Base-by-base conservation (phyloP, 805 yeast species). In the Ogataea pini region DNA sequence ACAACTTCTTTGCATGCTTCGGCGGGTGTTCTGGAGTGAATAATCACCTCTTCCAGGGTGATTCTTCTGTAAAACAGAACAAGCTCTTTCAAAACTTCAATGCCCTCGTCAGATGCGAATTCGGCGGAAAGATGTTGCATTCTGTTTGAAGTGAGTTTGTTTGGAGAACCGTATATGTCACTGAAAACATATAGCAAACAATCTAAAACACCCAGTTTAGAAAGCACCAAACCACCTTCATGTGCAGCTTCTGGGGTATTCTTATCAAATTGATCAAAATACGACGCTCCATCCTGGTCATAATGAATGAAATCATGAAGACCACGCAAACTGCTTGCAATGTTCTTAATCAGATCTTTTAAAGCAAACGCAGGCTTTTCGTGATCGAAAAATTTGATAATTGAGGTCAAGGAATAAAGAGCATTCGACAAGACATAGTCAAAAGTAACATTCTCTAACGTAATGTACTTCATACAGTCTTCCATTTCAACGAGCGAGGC, bases 371-470 rank as follows among this genome's bases (percentile, higher is more conserved):
- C 73, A 22, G 78, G 73, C 33, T 73, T 70, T 37, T 79, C 79
- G 38, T 78, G 82, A 57, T 82, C 86, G 46, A 82, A 75, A 41
- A 72, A 72, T 55, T 78, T 80, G 36, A 84, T 67, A 1, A 82
- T 75, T 19, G 80, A 81, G 27, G 79, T 69, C 25, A 81, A 63
- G 17, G 82, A 78, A 33, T 73, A 70, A 52, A 81, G 64, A 0
- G 83, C 78, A 50, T 75, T 76, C 1, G 89, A 80, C 29, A 73
- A 67, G 4, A 77, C 71, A 55, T 75, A 82, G 57, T 86, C 90
- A 61, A 73, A 84, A 0, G 92, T 85, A 2, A 79, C 76, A 46
- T 80, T 76, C 7, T 72, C 66, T 46, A 82, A 58, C 1, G 76
- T 70, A 7, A 85, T 60, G 31, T 79, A 71, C 1, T 72, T 64